A percentile compares a stretch with the other conserved stretches of the same genome.
These are phyloP conservation scores for Cryptococcus sp. DNA, from an alignment of 1,284 basidiomycete genomes.

Conservation along the genomic window DNA sequence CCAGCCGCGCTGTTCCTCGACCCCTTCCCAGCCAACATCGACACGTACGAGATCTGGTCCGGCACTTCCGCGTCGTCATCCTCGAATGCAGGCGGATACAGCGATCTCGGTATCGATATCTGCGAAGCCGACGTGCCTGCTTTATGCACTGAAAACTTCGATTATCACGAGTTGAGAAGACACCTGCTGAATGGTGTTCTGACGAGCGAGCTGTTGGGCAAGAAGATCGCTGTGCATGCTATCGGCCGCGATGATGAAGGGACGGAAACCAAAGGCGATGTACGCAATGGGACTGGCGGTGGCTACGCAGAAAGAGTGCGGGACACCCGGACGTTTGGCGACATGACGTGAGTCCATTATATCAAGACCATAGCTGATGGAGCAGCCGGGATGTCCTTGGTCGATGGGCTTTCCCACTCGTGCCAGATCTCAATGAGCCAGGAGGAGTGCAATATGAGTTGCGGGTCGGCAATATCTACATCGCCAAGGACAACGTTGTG, in stretches of 20 bases:
- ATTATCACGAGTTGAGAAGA: slow-evolving; percentile 85
- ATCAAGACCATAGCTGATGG: slow-evolving; percentile 7
- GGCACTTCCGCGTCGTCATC: slow-evolving; percentile 45
- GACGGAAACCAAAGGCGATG: slow-evolving; percentile 18
- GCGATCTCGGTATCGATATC: slow-evolving; percentile 56
- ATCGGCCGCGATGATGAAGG: slow-evolving; percentile 24
- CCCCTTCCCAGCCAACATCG: slow-evolving; percentile 55
- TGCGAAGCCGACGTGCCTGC: slow-evolving; percentile 70
- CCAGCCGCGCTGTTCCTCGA: slow-evolving; percentile 55
- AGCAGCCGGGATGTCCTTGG: slow-evolving; percentile 86
- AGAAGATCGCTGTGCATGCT: slow-evolving; percentile 68
- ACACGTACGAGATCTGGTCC: slow-evolving; percentile 86
- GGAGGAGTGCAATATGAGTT: slow-evolving; percentile 78
- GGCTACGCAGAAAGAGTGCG: slow-evolving; percentile 86
- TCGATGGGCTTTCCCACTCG: slow-evolving; percentile 91
- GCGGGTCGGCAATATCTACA: slow-evolving; percentile 80
- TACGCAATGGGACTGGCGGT: slow-evolving; percentile 52
- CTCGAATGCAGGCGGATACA: slow-evolving; percentile 37
- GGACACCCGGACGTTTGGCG: slow-evolving; percentile 86
- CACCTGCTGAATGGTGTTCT: slow-evolving; percentile 97
- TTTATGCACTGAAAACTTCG: slow-evolving; percentile 98
- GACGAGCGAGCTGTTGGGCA: slow-evolving; percentile 91
- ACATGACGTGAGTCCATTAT: slow-evolving; percentile 64
- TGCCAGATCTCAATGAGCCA: slow-evolving; percentile 89
- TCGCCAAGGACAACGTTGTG: slow-evolving; percentile 71